These are phyloP conservation scores for Abortiporus biennis DNA, from an alignment of 1,284 basidiomycete species.

Conservation along the genomic window DNA sequence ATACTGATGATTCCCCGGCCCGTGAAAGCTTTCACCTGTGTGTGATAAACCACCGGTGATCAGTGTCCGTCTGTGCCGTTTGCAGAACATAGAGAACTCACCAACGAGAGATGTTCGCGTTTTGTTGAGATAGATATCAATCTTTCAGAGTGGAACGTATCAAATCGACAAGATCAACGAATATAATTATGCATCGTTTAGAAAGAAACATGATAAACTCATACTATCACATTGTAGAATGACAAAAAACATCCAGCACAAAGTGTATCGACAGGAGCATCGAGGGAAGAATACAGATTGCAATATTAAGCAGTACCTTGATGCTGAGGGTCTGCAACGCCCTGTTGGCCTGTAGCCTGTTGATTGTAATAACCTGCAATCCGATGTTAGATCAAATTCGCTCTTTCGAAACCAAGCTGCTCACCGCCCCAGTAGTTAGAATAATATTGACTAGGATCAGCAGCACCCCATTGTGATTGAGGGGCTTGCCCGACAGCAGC, in stretches of 20 bases:
- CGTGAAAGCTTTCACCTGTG: no score
- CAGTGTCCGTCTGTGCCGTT: no score
- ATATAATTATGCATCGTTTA: no score
- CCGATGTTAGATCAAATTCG: constrained; percentile 4
- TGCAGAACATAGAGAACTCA: no score
- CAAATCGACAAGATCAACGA: no score
- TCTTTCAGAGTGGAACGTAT: no score
- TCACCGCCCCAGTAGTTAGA: constrained; percentile 80
- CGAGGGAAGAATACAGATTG: constrained; percentile 11
- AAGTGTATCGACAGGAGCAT: not conserved
- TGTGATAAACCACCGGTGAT: no score
- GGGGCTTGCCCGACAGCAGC: constrained; percentile 47
- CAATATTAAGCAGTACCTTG: constrained; percentile 46
- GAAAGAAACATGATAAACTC: not conserved
- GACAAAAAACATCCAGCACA: constrained; percentile 2
- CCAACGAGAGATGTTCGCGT: no score
- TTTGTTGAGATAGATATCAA: no score
- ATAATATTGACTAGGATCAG: constrained; percentile 71
- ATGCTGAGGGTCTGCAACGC: constrained; percentile 50
- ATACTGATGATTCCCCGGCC: no score
- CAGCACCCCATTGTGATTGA: constrained; percentile 65
- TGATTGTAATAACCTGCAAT: constrained; percentile 70
- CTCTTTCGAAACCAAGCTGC: constrained; percentile 20
- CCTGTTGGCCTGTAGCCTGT: constrained; percentile 55
- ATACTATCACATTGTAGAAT: constrained; percentile 4